Percentiles rank a stretch among this genome's conserved stretches.
Conservation (phyloP, 441 rosid species). For the Bocquillonia castaneifolia region DNA sequence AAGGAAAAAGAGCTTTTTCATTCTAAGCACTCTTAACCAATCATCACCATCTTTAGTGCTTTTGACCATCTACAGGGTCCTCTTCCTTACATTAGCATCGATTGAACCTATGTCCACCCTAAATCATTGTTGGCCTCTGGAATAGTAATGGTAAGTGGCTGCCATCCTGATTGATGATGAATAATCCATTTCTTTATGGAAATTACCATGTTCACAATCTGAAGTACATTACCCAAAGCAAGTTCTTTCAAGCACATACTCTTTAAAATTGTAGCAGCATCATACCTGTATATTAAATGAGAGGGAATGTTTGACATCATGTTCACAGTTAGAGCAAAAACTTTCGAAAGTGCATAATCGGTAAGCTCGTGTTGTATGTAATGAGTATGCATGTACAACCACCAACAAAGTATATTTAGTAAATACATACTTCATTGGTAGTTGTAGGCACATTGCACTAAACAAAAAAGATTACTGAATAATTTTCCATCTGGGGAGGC, state of each 20-base stretch:
- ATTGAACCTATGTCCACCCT: slow-evolving; percentile 3
- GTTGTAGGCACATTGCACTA: background rate
- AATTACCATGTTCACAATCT: slow-evolving; percentile 33
- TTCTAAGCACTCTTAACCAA: background rate
- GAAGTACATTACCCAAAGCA: slow-evolving; percentile 37
- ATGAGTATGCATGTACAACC: background rate
- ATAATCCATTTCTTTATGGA: slow-evolving; percentile 33
- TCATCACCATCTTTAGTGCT: background rate
- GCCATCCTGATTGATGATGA: slow-evolving; percentile 41
- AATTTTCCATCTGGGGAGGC: background rate
- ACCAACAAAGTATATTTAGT: background rate
- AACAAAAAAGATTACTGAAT: background rate
- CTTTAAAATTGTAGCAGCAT: slow-evolving; percentile 38
- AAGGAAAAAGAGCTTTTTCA: slow-evolving; percentile 6
- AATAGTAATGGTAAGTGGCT: slow-evolving; percentile 33
- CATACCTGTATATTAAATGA: slow-evolving; percentile 30
- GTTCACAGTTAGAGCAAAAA: slow-evolving; percentile 11
- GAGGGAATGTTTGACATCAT: background rate
- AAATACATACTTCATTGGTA: background rate
- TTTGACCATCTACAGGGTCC: background rate
- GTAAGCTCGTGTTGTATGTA: background rate
- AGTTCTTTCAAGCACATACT: slow-evolving; percentile 37
- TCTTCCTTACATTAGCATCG: background rate
- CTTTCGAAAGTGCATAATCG: background rate
- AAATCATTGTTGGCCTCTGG: slow-evolving; percentile 16